Evolutionary conservation across 768 basidiomycete species (phyloP).

Genomic region (Collybia mongolica): DNA sequence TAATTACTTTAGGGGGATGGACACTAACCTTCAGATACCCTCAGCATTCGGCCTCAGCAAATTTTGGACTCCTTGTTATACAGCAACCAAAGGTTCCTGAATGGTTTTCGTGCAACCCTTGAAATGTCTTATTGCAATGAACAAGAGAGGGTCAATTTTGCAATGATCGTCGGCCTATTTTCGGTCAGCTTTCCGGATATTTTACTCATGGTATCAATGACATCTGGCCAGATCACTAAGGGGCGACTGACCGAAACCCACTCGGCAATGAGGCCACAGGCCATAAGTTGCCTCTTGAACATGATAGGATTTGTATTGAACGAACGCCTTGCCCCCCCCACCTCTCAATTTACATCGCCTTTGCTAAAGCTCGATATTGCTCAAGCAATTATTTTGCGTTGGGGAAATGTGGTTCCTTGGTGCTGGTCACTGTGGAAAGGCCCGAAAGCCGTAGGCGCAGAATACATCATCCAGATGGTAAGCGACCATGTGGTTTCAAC

Average conservation of each 20-base stretch:
- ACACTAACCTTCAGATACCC: too few species aligned
- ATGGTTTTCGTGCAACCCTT: constrained; percentile 7
- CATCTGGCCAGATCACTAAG: too few species aligned
- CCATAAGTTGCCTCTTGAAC: constrained; percentile 39
- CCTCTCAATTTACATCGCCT: constrained; percentile 16
- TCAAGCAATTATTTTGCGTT: constrained; percentile 52
- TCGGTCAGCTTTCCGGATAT: constrained; percentile 25
- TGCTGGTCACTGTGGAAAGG: constrained; percentile 66
- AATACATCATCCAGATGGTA: constrained; percentile 50
- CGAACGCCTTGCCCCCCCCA: constrained; percentile 15
- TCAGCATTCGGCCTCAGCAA: constrained; percentile 12
- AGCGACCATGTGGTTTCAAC: constrained; percentile 12
- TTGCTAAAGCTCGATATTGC: constrained; percentile 35
- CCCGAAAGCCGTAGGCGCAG: constrained; percentile 44
- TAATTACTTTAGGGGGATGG: too few species aligned
- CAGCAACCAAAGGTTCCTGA: constrained; percentile 5
- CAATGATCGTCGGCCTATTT: constrained; percentile 42
- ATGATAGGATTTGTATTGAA: constrained; percentile 41
- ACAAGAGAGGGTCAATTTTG: constrained; percentile 30
- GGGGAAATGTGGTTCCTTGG: constrained; percentile 60
- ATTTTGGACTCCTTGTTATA: constrained; percentile 20
- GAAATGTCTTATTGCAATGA: constrained; percentile 10
- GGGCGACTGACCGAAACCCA: neutral
- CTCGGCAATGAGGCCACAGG: constrained; percentile 43
- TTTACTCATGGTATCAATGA: too few species aligned